phyloP scores from a whole-genome alignment of 2,329 filamentous ascomycete genomes.

The Arthrinium phaeospermum region DNA sequence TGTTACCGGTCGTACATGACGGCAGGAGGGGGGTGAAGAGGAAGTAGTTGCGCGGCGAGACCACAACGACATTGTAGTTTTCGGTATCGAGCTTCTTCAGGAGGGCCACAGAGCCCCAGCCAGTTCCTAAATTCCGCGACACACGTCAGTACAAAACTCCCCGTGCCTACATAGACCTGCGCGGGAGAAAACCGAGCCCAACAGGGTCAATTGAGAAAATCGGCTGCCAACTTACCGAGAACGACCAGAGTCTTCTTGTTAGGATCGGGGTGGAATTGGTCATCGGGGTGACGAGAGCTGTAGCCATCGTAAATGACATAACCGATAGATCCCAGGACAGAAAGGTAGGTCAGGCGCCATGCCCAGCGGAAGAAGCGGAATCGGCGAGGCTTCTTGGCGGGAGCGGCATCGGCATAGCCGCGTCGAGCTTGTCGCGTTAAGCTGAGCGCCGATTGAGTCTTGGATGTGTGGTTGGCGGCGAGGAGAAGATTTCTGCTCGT shows the following conservation, averaged over 20 bases:
- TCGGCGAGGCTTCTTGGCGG: constrained; percentile 58
- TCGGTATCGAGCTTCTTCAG: constrained; percentile 98
- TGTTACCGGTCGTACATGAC: constrained; percentile 95
- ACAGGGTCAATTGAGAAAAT: constrained; percentile 19
- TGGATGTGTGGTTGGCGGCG: constrained; percentile 40
- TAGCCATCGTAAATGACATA: constrained; percentile 85
- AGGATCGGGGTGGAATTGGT: constrained; percentile 81
- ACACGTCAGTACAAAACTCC: constrained; percentile 32
- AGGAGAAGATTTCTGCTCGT: constrained; percentile 36
- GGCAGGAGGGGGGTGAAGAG: constrained; percentile 97
- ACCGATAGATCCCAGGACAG: constrained; percentile 69
- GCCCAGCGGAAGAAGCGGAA: constrained; percentile 78
- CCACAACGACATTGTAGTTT: constrained; percentile 98
- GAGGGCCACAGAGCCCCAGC: constrained; percentile 93
- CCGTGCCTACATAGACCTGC: neutral
- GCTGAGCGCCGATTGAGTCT: constrained; percentile 37
- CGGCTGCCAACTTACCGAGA: constrained; percentile 67
- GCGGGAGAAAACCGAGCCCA: neutral
- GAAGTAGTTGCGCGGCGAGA: constrained; percentile 99
- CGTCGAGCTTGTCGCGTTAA: constrained; percentile 49
- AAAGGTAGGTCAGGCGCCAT: constrained; percentile 84
- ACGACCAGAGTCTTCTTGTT: constrained; percentile 97
- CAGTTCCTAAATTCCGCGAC: constrained; percentile 69
- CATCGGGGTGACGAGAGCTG: constrained; percentile 77
- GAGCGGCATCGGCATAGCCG: constrained; percentile 56